These are phyloP conservation scores for Citrullus colocynthis DNA, from an alignment of 306 rosid genomes.

Conservation along the genomic window DNA sequence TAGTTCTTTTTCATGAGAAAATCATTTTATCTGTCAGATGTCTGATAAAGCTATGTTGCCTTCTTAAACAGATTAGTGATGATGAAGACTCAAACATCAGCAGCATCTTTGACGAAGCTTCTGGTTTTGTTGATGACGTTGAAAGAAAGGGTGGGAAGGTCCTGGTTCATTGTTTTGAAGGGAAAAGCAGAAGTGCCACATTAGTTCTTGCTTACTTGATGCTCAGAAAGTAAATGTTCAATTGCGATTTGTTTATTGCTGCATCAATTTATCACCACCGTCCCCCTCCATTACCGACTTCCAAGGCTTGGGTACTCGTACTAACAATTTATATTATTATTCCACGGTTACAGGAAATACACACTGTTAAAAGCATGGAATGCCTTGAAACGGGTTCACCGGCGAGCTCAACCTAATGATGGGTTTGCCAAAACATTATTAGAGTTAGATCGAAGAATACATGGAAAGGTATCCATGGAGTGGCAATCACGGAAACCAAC, in stretches of 20 bases:
- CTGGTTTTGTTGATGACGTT: slow-evolving; percentile 49
- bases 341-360: slow-evolving; percentile 37
- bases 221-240: slow-evolving; percentile 73
- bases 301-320: not conserved
- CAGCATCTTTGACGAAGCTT: slow-evolving; percentile 74
- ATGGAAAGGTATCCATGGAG: slow-evolving; percentile 80
- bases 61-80: slow-evolving; percentile 49
- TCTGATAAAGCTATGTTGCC: not conserved
- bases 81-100: slow-evolving; percentile 59
- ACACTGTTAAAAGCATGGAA: slow-evolving; percentile 73
- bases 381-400: slow-evolving; percentile 62
- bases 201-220: slow-evolving; percentile 84
- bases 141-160: slow-evolving; percentile 63
- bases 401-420: slow-evolving; percentile 89
- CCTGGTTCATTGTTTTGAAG: slow-evolving; percentile 94
- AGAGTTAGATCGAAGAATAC: slow-evolving; percentile 48
- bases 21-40: not conserved
- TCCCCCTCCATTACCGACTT: not conserved
- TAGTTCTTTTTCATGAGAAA: not conserved
- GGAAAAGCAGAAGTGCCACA: slow-evolving; percentile 89
- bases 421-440: slow-evolving; percentile 61
- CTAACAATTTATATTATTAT: not conserved
- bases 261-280: not conserved
- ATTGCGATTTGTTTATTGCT: not conserved
- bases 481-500: slow-evolving; percentile 77